Conservation (phyloP, 345 rosid species). For the Triadica sebifera region DNA sequence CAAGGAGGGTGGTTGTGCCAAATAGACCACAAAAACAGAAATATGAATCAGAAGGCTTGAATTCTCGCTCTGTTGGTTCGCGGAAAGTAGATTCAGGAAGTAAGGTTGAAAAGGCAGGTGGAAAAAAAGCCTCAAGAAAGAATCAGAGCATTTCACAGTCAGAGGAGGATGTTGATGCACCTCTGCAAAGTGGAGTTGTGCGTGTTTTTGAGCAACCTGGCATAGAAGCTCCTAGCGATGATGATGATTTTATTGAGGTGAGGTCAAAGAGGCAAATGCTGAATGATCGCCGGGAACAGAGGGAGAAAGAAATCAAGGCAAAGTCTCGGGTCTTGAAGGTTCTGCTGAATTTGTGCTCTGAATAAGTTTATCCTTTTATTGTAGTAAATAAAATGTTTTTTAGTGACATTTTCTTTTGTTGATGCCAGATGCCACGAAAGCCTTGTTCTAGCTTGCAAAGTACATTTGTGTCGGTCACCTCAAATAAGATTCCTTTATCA, state of each 20-base stretch:
- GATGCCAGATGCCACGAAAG: slow-evolving; percentile 59
- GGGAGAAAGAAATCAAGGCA: slow-evolving; percentile 91
- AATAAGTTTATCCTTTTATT: neutral
- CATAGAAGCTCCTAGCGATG: slow-evolving; percentile 86
- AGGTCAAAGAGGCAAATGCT: slow-evolving; percentile 98
- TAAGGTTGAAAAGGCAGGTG: slow-evolving; percentile 45
- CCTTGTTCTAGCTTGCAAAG: slow-evolving; percentile 45
- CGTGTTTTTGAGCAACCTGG: slow-evolving; percentile 84
- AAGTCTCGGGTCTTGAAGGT: slow-evolving; percentile 84
- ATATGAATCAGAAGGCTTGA: slow-evolving; percentile 46
- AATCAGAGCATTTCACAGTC: slow-evolving; percentile 38
- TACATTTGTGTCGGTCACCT: slow-evolving; percentile 28
- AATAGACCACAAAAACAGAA: slow-evolving; percentile 57
- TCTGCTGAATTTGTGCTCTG: slow-evolving; percentile 20
- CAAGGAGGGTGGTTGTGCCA: slow-evolving; percentile 48
- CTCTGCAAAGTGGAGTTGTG: slow-evolving; percentile 77
- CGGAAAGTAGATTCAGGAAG: slow-evolving; percentile 45
- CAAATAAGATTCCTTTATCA: slow-evolving; percentile 44
- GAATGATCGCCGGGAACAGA: slow-evolving; percentile 92
- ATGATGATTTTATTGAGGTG: slow-evolving; percentile 96
- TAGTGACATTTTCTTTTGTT: slow-evolving; percentile 22
- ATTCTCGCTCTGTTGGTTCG: slow-evolving; percentile 29
- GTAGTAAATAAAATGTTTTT: slow-evolving; percentile 4
- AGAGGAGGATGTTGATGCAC: slow-evolving; percentile 60
- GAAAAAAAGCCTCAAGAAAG: slow-evolving; percentile 48